These are phyloP conservation scores for Hyaloscypha finlandica DNA, from an alignment of 495 filamentous ascomycete genomes.

Conservation along the genomic window DNA sequence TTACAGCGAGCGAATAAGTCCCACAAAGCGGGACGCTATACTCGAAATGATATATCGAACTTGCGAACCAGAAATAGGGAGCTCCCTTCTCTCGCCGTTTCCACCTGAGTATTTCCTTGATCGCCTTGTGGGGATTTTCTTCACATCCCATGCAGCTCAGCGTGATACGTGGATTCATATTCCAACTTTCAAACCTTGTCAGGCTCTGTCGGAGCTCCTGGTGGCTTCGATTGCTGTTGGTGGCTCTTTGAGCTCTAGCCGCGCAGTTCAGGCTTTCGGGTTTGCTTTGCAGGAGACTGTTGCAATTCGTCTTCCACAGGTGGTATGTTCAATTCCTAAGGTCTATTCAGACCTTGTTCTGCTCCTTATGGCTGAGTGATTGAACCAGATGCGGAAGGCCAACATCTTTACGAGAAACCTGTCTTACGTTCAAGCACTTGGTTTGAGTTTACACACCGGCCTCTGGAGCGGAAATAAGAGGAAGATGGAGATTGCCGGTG, in stretches of 20 bases:
- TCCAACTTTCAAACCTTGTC: slow-evolving; percentile 1
- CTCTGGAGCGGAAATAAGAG: slow-evolving; percentile 68
- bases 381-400: slow-evolving; percentile 53
- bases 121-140: slow-evolving; percentile 1
- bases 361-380: background rate
- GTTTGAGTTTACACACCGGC: slow-evolving; percentile 56
- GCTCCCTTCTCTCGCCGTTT: background rate
- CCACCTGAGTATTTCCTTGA: background rate
- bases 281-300: slow-evolving; percentile 1
- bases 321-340: background rate
- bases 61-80: slow-evolving; percentile 1
- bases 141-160: background rate
- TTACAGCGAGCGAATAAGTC: background rate
- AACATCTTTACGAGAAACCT: slow-evolving; percentile 55
- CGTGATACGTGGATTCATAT: slow-evolving; percentile 1
- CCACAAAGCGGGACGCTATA: background rate
- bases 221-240: slow-evolving; percentile 1
- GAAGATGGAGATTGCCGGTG: slow-evolving; percentile 67
- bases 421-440: slow-evolving; percentile 53
- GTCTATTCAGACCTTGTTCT: slow-evolving; percentile 1
- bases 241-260: slow-evolving; percentile 1
- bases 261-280: background rate
- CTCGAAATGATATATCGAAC: background rate
- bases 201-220: background rate
- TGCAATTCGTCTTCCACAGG: slow-evolving; percentile 1